Evolutionary conservation across 2,329 filamentous ascomycete genomes (phyloP), one percentile per base, ranked within the genome.

Genomic region (Phialophora tarda): DNA sequence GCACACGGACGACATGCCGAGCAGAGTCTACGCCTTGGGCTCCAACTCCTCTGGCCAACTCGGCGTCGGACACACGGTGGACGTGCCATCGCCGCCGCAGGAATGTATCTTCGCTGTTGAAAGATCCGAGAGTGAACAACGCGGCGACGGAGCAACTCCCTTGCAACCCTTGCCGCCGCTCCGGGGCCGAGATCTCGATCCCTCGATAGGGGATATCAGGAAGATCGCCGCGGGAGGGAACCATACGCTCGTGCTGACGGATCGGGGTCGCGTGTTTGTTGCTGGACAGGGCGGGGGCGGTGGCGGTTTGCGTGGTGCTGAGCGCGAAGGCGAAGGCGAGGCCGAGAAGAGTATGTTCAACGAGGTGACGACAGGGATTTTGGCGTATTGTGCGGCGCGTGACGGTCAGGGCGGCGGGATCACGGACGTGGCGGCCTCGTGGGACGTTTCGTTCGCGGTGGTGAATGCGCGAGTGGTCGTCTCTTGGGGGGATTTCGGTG

Each of bases 1-100:
- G n/a, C 21, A 26, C 6, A 4, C 21, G 1, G 26, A 12, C 48
- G 21, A 24, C 23, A 53, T 28, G 48, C 48, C 28, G 23, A 50
- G 56, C 17, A n/a, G 28, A 1, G 75, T 91, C 21, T 91, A 89
- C 72, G 85, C 90, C 2, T 82, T 93, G 55, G 91, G 91, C 34
- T 93, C 91, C 4, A 93, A 93, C 73, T 88, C 90, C 53, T 91
- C 88, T 1, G 89, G 89, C 38, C 91, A 93, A 75, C 82, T 93
- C 10, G 90, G 89, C 48, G 84, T 92, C 65, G 86, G 86, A 23
- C 90, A 92, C 76, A 83, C 81, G 67, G 87, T 91, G 75, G 90
- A 93, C 73, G 86, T 91, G 56, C 89, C 88, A 21, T 44, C 38
- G 1, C 81, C 86, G 0, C 89, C 90, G 1, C 86, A 88, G 69